A percentile compares a stretch with the other conserved stretches of the same genome.
Conservation (phyloP, 352 stramenopile species). For the Pseudoperonospora humuli region DNA sequence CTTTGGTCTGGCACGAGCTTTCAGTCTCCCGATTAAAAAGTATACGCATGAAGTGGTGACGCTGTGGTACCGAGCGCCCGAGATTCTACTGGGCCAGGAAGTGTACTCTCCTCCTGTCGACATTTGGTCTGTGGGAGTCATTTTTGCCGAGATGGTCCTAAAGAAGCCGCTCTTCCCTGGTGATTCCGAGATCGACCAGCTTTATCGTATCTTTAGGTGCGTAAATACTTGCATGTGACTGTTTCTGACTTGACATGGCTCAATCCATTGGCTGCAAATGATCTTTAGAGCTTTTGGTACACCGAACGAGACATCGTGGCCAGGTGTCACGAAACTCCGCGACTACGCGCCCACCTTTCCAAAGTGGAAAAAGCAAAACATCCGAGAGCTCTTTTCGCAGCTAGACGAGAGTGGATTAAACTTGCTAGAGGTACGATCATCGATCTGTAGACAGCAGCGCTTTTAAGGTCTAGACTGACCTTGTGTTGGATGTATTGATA, state of each 20-base stretch:
- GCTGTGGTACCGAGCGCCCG: slow-evolving; percentile 97
- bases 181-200: slow-evolving; percentile 82
- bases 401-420: slow-evolving; percentile 49
- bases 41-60: slow-evolving; percentile 99
- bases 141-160: slow-evolving; percentile 80
- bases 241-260: neutral
- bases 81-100: slow-evolving; percentile 95
- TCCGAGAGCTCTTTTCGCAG: slow-evolving; percentile 53
- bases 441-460: neutral
- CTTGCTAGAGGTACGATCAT: slow-evolving; percentile 44
- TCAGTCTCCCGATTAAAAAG: slow-evolving; percentile 94
- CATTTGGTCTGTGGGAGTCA: slow-evolving; percentile 82
- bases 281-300: slow-evolving; percentile 87
- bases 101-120: slow-evolving; percentile 84
- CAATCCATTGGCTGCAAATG: neutral
- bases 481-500: neutral
- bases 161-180: slow-evolving; percentile 80
- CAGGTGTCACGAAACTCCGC: slow-evolving; percentile 91
- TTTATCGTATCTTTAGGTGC: slow-evolving; percentile 82
- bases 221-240: slow-evolving; percentile 13
- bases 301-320: slow-evolving; percentile 93
- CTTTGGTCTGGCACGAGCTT: slow-evolving; percentile 95
- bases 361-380: slow-evolving; percentile 90
- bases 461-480: neutral
- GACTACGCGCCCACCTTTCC: slow-evolving; percentile 95